These are phyloP conservation scores for Lepidium sativum DNA, from an alignment of 345 rosid genomes.

Conservation along the genomic window DNA sequence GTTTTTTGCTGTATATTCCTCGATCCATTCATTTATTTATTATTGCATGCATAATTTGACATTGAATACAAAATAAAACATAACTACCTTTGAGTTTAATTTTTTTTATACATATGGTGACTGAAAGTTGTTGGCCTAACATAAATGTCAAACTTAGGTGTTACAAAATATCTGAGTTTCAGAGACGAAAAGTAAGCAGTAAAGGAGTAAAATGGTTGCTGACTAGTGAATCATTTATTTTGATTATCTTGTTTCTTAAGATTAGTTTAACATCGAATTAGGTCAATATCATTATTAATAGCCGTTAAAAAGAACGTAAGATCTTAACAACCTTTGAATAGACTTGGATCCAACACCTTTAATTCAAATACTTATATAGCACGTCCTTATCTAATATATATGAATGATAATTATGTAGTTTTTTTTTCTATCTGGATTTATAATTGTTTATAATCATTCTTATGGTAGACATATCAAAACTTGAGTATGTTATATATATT, in stretches of 20 bases:
- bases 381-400: not conserved
- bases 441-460: not conserved
- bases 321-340: conserved; percentile 1
- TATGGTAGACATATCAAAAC: not conserved
- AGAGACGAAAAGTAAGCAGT: too few relatives aligned
- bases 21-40: too few relatives aligned
- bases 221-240: conserved; percentile 2
- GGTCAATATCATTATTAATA: not conserved
- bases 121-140: conserved; percentile 21
- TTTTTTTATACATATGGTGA: not conserved
- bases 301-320: not conserved
- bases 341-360: not conserved
- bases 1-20: too few relatives aligned
- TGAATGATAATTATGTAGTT: conserved; percentile 9
- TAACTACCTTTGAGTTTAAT: too few relatives aligned
- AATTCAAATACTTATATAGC: not conserved
- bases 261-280: conserved; percentile 8
- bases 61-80: too few relatives aligned
- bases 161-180: not conserved
- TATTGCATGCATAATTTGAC: too few relatives aligned
- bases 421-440: not conserved
- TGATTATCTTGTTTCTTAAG: not conserved
- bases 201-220: conserved; percentile 17
- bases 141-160: conserved; percentile 3
- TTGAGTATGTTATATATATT: not conserved